Base-by-base conservation (phyloP, 2,329 filamentous ascomycete genomes). In the Diplodia sapinea region DNA sequence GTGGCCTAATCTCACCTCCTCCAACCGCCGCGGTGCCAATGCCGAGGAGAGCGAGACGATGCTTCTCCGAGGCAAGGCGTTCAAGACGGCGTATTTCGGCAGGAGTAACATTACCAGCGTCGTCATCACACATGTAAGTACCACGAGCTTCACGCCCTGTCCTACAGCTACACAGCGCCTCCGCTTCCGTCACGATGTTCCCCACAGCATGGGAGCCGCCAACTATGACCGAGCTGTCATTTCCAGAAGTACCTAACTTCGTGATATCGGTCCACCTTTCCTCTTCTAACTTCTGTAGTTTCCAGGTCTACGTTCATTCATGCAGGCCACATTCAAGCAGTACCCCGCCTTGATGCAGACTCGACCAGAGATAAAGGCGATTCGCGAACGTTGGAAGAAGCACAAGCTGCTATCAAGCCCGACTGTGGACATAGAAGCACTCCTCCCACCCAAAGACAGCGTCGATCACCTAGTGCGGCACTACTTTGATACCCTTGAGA, bases 71-170 rank as follows among this genome's bases (percentile, higher is more conserved):
- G 80, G 80, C 0, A 81, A 77, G 65, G 75, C 75, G 0, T 83
- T 82, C 74, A 82, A 81, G 70, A 81, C 81, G 0, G 78, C 79
- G 17, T 83, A 81, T 69, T 78, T 80, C 67, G 81, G 81, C 5
- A 75, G 76, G 5, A 82, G 80, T 4, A 79, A 81, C 69, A 72
- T 80, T 2, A 74, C 79, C 67, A 76, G 73, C 68, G 54, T 56
- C 57, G 69, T 75, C 12, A 73, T 79, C 12, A 73, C 71, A 12
- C 74, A 77, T 72, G 78, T 79, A 75, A 64, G 66, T 68, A 3
- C 31, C 20, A 11, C 11, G 29, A 23, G 33, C 23, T 20, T 26
- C 40, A 12, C 9, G 38, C 56, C 38, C 56, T n/a, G 55, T 29
- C 47, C 38, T 49, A 49, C 36, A n/a, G 7, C 31, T 1, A 33